phyloP scores from a whole-genome alignment of 305 asterid species.

The Fraxinus velutina region DNA sequence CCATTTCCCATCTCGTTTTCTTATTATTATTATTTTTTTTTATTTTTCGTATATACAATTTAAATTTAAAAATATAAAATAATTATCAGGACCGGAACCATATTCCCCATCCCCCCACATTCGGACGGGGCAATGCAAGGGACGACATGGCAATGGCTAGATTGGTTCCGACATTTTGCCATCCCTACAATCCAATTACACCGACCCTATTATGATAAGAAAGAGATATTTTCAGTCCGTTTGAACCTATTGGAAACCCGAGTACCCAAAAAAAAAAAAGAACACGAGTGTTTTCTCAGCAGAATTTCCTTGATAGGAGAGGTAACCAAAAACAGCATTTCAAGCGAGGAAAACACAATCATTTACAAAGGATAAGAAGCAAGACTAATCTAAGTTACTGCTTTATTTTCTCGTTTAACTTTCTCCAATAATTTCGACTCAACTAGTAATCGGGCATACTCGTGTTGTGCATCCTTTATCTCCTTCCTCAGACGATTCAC shows the following conservation, averaged over 20 bases:
- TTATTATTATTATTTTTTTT: too few species aligned
- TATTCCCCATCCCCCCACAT: background rate
- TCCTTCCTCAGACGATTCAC: conserved; percentile 41
- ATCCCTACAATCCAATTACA: background rate
- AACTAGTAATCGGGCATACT: conserved; percentile 48
- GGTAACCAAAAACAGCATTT: background rate
- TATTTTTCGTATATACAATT: background rate
- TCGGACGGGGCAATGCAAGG: background rate
- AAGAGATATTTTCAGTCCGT: background rate
- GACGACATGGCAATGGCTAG: background rate
- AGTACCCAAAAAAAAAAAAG: background rate
- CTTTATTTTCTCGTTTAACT: conserved; percentile 36
- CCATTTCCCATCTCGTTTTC: background rate
- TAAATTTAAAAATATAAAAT: background rate
- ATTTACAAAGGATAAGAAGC: conserved; percentile 9
- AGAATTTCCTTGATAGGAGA: background rate
- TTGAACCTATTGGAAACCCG: background rate
- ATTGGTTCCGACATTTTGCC: background rate
- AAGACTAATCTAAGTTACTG: conserved; percentile 2
- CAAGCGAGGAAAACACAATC: background rate
- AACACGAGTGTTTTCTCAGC: background rate
- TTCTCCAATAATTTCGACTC: conserved; percentile 49
- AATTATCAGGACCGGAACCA: background rate
- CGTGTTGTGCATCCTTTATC: conserved; percentile 42
- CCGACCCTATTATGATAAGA: background rate